Percentiles rank a stretch among this genome's conserved stretches.
Conservation (phyloP, 495 filamentous ascomycete genomes). For the Rusavskia elegans region DNA sequence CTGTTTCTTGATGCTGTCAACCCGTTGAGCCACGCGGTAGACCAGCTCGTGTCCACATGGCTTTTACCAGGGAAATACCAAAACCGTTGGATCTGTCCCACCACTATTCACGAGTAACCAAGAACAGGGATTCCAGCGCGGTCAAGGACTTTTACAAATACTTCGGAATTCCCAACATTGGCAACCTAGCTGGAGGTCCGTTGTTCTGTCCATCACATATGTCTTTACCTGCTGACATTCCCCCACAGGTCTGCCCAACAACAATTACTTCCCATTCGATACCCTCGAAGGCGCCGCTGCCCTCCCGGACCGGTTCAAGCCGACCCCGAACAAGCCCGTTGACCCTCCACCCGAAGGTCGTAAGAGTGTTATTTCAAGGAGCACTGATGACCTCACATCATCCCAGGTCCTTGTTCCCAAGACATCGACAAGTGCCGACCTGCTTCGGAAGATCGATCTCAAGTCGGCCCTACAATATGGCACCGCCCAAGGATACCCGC, state of each 20-base stretch:
- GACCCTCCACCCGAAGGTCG: constrained; percentile 19
- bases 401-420: constrained; percentile 58
- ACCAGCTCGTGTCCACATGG: neutral
- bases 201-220: constrained; percentile 4
- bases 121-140: constrained; percentile 40
- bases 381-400: constrained; percentile 7
- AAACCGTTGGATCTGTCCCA: constrained; percentile 61
- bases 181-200: constrained; percentile 77
- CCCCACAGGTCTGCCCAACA: constrained; percentile 54
- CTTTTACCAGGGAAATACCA: constrained; percentile 13
- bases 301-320: constrained; percentile 54
- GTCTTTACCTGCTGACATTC: neutral
- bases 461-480: constrained; percentile 77
- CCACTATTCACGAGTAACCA: constrained; percentile 54
- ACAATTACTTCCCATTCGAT: constrained; percentile 76
- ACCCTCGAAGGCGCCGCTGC: constrained; percentile 73
- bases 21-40: neutral
- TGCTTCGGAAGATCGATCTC: constrained; percentile 57
- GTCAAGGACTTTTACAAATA: constrained; percentile 79
- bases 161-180: constrained; percentile 63
- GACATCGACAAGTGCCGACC: constrained; percentile 33
- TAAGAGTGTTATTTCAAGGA: neutral
- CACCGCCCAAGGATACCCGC: constrained; percentile 56
- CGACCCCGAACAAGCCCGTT: constrained; percentile 40
- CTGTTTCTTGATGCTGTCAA: neutral